These are phyloP conservation scores for Earliella scabrosa DNA, from an alignment of 1,284 basidiomycete genomes.

Conservation along the genomic window DNA sequence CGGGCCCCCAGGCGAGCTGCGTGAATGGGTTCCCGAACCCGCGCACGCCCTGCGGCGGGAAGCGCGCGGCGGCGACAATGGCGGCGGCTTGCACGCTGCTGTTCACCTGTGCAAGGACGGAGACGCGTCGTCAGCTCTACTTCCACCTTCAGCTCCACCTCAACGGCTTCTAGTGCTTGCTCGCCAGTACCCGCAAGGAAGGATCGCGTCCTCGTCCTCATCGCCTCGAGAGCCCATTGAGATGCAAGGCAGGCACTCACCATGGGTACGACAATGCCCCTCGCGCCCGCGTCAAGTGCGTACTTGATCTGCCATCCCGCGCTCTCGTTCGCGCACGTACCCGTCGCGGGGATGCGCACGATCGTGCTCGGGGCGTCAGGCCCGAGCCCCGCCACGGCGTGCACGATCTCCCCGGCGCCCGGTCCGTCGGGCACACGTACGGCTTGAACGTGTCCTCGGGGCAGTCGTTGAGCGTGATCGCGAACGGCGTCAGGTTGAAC, in stretches of 20 bases:
- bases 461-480: constrained; percentile 89
- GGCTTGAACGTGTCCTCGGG: constrained; percentile 68
- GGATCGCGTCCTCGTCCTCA: too few species aligned
- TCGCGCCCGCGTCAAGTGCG: constrained; percentile 65
- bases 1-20: constrained; percentile 52
- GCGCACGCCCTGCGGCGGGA: constrained; percentile 59
- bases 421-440: constrained; percentile 91
- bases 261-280: constrained; percentile 69
- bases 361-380: constrained; percentile 51
- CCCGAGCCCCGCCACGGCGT: constrained; percentile 52
- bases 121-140: not conserved
- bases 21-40: constrained; percentile 69
- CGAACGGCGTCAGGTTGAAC: constrained; percentile 96
- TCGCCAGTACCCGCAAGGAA: too few species aligned
- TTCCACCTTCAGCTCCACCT: too few species aligned
- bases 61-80: constrained; percentile 57
- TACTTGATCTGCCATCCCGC: constrained; percentile 72
- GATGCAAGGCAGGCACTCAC: constrained; percentile 34
- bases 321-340: constrained; percentile 46
- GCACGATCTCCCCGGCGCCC: constrained; percentile 62
- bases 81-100: constrained; percentile 59
- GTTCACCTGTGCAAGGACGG: constrained; percentile 48
- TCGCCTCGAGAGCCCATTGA: too few species aligned
- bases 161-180: too few species aligned
- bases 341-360: constrained; percentile 66